Evolutionary conservation across 1,139 yeast genomes (phyloP), one percentile per base, ranked within the genome.

Genomic region (Saccharomycopsis phalli): DNA sequence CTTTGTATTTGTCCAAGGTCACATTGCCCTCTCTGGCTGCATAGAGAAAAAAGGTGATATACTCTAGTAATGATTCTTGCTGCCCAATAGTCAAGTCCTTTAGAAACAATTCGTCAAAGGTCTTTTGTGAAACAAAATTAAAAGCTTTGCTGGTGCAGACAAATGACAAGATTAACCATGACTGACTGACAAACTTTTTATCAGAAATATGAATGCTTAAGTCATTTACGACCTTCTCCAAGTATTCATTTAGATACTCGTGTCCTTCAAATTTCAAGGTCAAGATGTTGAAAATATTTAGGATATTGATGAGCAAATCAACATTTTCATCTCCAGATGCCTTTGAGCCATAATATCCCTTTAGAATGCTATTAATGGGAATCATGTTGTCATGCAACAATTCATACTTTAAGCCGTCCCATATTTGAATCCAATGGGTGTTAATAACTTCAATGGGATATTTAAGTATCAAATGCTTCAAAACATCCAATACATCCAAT

Each of bases 401-500:
- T 55, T 91, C 96, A 56, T 76, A 87, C 55, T 88, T 91, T 39
- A 91, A 63, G 0, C 94, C 86, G 50, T 83, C 81, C 95, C 96
- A 91, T 5, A 91, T 55, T 2, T 79, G 71, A 21, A 72, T 58
- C 88, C 95, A 87, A 53, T 73, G 69, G 13, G 67, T 66, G 25
- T 64, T 63, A n/a, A 76, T 50, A 0, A 71, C 62, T 10, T 65
- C 66, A 0, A 61, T 51, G 0, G 71, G 63, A 52, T 81, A 84
- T 6, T 56, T 58, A 23, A 66, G 59, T 4, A 83, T 62, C 49
- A 94, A 81, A 1, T 61, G 60, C 2, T 65, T 55, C 31, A 91
- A 59, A 0, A 95, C 78, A 35, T 66, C 59, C 34, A 91, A 62
- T 0, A 87, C 78, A 53, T 93, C 98, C 44, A 73, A 65, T 55